Base-by-base conservation (phyloP, 2,329 filamentous ascomycete species). In the Fusarium sp. region DNA sequence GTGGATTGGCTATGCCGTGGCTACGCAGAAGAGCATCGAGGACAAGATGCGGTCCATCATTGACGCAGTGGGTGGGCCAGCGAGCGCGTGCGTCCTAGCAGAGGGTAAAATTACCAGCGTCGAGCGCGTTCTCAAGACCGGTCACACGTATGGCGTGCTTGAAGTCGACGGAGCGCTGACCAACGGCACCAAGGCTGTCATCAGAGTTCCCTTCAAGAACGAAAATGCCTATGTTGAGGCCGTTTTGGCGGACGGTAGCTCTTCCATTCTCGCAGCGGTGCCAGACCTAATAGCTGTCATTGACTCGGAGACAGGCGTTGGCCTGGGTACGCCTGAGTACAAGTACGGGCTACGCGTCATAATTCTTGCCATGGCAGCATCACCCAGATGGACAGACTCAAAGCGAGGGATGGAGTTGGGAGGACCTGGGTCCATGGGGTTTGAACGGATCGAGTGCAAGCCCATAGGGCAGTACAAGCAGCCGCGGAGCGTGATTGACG, bases 291-390 rank as follows among this genome's bases (percentile, higher is more conserved):
- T 85, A 52, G 76, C 79, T 25, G 76, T 85, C 5, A 77, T 85
- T 3, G 83, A 85, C 65, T 70, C 80, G 0, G 79, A 81, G 29
- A 82, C 80, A 0, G 84, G 83, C 14, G 74, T 79, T 16, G 83
- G 81, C 3, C 73, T 86, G 7, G 83, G 83, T 7, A 80, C 80
- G 0, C 83, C 81, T 1, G 83, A 85, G 63, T 85, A 82, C 64
- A 69, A 76, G 18, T 81, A 80, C 61, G 79, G 79, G 0, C 52
- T 80, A 25, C 68, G 70, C 42, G 78, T 80, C 13, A 83, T 85
- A 0, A 87, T 90, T 0, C 78, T 91, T 52, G 88, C 86, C 0
- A 88, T 90, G 31, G 86, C 87, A 1, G 88, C 87, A 65, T 88
- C 86, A 50, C 87, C 87, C 8, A 82, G 85, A 42, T 91, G 88